Base-by-base conservation (phyloP, 257 asterid species). In the Henckelia pumila region DNA sequence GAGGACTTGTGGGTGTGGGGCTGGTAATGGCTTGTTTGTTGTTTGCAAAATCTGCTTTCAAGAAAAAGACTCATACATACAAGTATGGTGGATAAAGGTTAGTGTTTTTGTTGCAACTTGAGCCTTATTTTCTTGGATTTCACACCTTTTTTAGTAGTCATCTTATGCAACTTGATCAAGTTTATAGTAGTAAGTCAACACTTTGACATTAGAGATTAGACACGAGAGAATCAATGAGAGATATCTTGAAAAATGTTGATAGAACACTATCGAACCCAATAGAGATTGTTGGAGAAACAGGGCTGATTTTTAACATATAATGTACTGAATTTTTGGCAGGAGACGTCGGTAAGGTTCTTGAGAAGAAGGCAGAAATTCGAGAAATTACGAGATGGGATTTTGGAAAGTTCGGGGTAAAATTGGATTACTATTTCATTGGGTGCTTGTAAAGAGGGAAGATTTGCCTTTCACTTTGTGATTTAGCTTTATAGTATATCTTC, bases 1-100 rank as follows among this genome's bases (percentile, higher is more conserved):
- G 98, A 66, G 97, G 96, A 62, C 37, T 82, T 2, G 87, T 76
- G 66, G 96, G 87, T 23, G 68, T 84, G 64, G 97, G 96, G 13
- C 71, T 89, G 44, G 76, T 82, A 61, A 32, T 80, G 82, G 85
- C 97, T 33, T 81, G 88, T 56, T 74, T 92, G 84, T 20, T 89
- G 60, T 81, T 87, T 57, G 66, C 80, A 21, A 89, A 75, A 89
- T 88, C 97, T 26, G 82, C 76, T 26, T 73, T 88, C 68, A 85
- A 83, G 88, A 89, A 85, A 67, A 81, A 75, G 81, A 44, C 80
- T 23, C 73, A 69, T 32, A 8, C 77, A 7, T 69, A 83, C 80
- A 92, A 87, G 79, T 66, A 66, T 72, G 88, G 87, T 44, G 94
- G 96, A 72, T 77, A 71, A 69, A 78, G 83, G 76, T 76, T 64